Evolutionary conservation across 2,329 filamentous ascomycete species (phyloP), one percentile per base, ranked within the genome.

Genomic region (Fusarium buxicola): DNA sequence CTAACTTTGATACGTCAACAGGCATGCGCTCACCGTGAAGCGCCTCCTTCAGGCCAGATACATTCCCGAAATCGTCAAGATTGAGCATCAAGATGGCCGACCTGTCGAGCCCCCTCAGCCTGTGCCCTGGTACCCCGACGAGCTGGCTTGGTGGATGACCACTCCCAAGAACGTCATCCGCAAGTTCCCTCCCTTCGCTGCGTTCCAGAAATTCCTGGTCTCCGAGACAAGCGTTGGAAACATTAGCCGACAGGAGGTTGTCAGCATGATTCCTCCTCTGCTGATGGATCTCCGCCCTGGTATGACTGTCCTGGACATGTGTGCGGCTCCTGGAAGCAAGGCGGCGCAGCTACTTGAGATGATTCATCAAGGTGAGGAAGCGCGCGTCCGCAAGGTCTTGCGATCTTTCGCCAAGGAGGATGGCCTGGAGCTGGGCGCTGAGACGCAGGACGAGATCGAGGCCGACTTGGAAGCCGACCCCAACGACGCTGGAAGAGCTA

Each of bases 211-310:
- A 76, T 99, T 97, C 81, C 85, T 99, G 46, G 95, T 99, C 45
- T 96, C 94, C 48, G 95, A 99, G 83, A 97, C 95, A 5, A 93
- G 91, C 54, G 93, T 98, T 18, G 95, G 95, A 71, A 99, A 98
- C 76, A 98, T 99, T 72, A 97, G 92, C 78, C 88, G 95, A 71
- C 95, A 99, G 78, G 95, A 99, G 80, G 90, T 97, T 39, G 95
- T 99, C 72, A 97, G 92, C 81, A 99, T 99, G 95, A 98, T 99
- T 63, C 95, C 95, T 24, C 95, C 95, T 24, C 85, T 98, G 69
- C 83, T 98, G 70, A 91, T 99, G 82, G 94, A 98, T 72, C 84
- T 98, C 46, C 87, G 88, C 69, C 94, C 95, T 5, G 92, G 94
- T 49, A 96, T 97, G 89, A 91, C 90, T 2, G 94, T 97, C 9